A percentile compares a stretch with the other conserved stretches of the same genome.
Evolutionary conservation across 805 yeast genomes (phyloP).

Genomic region (Candida anglica): DNA sequence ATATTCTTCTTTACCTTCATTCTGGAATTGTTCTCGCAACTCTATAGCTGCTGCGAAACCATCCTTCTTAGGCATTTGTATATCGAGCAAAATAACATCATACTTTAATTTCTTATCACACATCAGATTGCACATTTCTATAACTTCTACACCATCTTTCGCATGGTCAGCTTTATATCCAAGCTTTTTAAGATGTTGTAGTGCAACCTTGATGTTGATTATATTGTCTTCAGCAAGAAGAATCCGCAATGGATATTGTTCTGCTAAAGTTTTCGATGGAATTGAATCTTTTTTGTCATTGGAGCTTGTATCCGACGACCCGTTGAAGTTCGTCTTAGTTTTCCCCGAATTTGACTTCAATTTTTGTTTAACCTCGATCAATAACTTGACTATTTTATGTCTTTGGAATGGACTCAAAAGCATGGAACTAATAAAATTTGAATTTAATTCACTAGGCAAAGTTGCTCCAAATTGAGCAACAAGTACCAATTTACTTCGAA

Average conservation of each 20-base stretch:
- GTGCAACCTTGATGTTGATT: constrained; percentile 47
- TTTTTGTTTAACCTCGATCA: constrained; percentile 2
- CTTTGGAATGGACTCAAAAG: constrained; percentile 27
- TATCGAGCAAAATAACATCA: constrained; percentile 54
- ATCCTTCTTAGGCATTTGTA: constrained; percentile 53
- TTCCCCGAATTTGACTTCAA: too few species aligned
- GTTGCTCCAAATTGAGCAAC: constrained; percentile 27
- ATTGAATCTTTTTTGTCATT: constrained; percentile 1
- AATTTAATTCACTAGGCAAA: constrained; percentile 17
- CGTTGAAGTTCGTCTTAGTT: too few species aligned
- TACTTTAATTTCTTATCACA: constrained; percentile 28
- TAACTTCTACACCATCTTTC: constrained; percentile 45
- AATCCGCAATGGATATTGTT: constrained; percentile 38
- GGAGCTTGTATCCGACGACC: constrained; percentile 1
- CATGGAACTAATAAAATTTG: constrained; percentile 15
- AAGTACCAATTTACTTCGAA: constrained; percentile 14
- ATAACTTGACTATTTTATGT: constrained; percentile 11
- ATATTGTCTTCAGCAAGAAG: constrained; percentile 55
- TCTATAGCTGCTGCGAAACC: constrained; percentile 50
- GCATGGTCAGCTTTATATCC: constrained; percentile 53
- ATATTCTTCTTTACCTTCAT: constrained; percentile 10
- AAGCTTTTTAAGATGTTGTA: constrained; percentile 43
- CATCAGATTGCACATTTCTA: constrained; percentile 28
- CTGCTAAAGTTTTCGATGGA: constrained; percentile 8
- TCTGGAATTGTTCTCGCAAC: constrained; percentile 24